Conservation (phyloP, 2,329 filamentous ascomycete species). For the Fusarium sp. region DNA sequence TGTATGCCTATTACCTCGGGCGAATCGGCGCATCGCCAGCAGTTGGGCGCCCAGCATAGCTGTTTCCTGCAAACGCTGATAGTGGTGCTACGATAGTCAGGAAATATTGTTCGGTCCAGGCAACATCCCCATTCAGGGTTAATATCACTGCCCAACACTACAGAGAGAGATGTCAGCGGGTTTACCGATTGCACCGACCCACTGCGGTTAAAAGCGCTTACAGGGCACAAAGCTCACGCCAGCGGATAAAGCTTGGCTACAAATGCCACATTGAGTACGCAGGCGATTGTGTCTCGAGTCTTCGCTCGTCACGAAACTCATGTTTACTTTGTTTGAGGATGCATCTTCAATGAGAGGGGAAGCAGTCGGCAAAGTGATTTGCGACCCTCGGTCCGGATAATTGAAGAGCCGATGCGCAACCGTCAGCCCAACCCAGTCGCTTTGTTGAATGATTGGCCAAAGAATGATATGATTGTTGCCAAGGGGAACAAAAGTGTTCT, state of each 20-base stretch:
- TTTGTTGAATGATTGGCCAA: neutral
- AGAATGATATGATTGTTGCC: neutral
- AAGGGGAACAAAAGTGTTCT: no score
- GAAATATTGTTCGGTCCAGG: neutral
- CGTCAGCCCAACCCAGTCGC: conserved; percentile 15
- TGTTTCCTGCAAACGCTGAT: neutral
- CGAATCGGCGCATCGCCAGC: conserved; percentile 4
- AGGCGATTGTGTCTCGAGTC: neutral
- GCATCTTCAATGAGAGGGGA: neutral
- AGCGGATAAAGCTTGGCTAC: neutral
- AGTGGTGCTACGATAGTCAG: neutral
- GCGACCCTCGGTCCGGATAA: conserved; percentile 23
- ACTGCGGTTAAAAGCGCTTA: neutral
- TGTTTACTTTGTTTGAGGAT: neutral
- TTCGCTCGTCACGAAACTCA: neutral
- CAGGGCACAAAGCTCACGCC: conserved; percentile 9
- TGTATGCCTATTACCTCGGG: conserved; percentile 8
- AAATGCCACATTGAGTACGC: conserved; percentile 21
- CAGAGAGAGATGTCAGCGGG: neutral
- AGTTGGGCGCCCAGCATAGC: conserved; percentile 12
- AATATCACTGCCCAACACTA: neutral
- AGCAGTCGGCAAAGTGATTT: neutral
- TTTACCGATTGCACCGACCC: accelerated
- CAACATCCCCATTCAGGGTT: neutral
- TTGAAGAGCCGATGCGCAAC: conserved; percentile 1